A percentile compares a stretch with the other conserved stretches of the same genome.
Conservation (phyloP, 768 basidiomycete genomes). For the Rubroboletus satanas region DNA sequence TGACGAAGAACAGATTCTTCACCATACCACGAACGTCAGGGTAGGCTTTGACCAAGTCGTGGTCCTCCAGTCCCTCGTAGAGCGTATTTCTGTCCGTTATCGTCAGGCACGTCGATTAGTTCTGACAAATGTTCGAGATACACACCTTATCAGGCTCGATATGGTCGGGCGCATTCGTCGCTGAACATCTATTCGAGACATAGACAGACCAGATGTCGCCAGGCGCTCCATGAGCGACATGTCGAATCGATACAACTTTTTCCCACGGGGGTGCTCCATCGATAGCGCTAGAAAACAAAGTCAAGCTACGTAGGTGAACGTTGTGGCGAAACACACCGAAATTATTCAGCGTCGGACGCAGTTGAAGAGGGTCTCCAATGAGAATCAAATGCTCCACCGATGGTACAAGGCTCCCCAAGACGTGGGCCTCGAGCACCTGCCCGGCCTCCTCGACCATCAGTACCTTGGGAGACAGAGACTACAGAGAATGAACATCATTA, state of each 20-base stretch:
- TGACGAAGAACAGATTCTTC: constrained; percentile 65
- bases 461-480: constrained; percentile 59
- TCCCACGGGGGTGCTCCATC: constrained; percentile 59
- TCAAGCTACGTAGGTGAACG: background rate
- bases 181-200: constrained; percentile 71
- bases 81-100: constrained; percentile 44
- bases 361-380: constrained; percentile 78
- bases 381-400: constrained; percentile 71
- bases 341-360: constrained; percentile 64
- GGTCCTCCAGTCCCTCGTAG: constrained; percentile 58
- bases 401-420: constrained; percentile 58
- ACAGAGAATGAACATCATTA: background rate
- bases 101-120: background rate
- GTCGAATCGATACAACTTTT: constrained; percentile 58
- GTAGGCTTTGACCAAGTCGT: constrained; percentile 48
- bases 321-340: constrained; percentile 41
- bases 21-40: constrained; percentile 57
- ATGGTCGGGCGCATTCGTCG: constrained; percentile 73
- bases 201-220: constrained; percentile 49
- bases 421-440: constrained; percentile 76
- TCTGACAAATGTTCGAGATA: background rate
- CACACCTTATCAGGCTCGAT: constrained; percentile 42
- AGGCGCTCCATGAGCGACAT: constrained; percentile 76
- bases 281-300: constrained; percentile 49
- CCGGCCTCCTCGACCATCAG: constrained; percentile 79